A percentile compares a stretch with the other conserved stretches of the same genome.
These are phyloP conservation scores for Cryptococcus sp. DNA, from an alignment of 1,284 basidiomycete species.

Conservation along the genomic window DNA sequence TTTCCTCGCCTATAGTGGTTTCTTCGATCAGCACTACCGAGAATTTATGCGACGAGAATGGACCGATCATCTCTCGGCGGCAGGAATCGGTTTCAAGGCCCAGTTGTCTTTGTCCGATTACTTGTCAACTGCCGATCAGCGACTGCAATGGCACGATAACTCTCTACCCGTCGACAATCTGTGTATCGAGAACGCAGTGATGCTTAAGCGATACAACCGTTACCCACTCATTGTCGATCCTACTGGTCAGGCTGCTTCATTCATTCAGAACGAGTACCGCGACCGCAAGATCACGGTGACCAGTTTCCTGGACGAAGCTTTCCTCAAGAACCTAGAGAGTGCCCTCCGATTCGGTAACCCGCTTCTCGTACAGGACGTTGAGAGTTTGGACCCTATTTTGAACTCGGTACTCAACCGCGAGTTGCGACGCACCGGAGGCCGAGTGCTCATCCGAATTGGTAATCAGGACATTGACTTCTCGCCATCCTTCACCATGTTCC, in stretches of 20 bases:
- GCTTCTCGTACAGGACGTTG: constrained; percentile 94
- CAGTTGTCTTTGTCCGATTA: constrained; percentile 94
- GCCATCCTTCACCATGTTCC: constrained; percentile 98
- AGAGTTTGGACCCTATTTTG: constrained; percentile 94
- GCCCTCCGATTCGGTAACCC: constrained; percentile 99
- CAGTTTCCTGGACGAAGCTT: constrained; percentile 97
- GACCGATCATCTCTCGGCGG: constrained; percentile 80
- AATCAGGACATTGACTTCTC: constrained; percentile 99
- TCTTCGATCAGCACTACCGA: constrained; percentile 98
- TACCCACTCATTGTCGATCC: constrained; percentile 99
- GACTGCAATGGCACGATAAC: constrained; percentile 92
- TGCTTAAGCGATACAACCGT: constrained; percentile 96
- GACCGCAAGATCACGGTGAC: constrained; percentile 97
- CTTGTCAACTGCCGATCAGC: constrained; percentile 94
- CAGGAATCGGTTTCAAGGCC: constrained; percentile 86
- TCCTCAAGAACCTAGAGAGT: constrained; percentile 96
- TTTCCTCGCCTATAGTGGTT: constrained; percentile 95
- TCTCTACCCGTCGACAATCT: constrained; percentile 91
- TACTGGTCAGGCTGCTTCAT: constrained; percentile 94
- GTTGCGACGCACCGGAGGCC: constrained; percentile 89
- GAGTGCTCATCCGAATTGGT: constrained; percentile 95
- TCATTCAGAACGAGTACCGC: constrained; percentile 90
- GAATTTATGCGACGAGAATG: constrained; percentile 97
- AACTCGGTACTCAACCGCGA: constrained; percentile 98
- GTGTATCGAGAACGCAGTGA: constrained; percentile 97